Evolutionary conservation across 2,329 filamentous ascomycete genomes (phyloP), one percentile per base, ranked within the genome.

Genomic region (Colletotrichum melonis): DNA sequence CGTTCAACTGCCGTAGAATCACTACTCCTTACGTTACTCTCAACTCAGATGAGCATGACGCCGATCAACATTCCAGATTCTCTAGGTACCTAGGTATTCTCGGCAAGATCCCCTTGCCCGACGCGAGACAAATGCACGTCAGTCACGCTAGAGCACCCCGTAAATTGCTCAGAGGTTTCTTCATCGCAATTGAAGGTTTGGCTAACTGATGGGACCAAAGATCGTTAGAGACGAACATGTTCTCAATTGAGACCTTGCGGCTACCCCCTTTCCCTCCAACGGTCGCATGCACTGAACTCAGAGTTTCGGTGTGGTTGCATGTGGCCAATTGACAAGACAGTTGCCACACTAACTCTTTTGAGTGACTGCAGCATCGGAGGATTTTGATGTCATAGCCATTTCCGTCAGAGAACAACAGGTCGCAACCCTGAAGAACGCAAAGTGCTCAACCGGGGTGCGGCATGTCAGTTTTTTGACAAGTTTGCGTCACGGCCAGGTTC

Each of bases 341-440:
- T n/a, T n/a, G 22, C 22, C 12, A 42, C 9, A n/a, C 42, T 49
- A 49, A 49, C 42, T 49, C 42, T 59, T 38, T 46, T 38, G 56
- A 52, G 12, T 11, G 11, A n/a, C 5, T 49, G 26, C n/a, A 46
- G 46, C 28, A 32, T 35, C 46, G 57, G 66, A 59, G 38, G 64
- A 26, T 42, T 68, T 38, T 57, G 22, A 69, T 64, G 67, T 58
- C 59, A 69, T 49, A n/a, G 52, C 9, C n/a, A 26, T n/a, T 38
- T 65, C 19, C 60, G 60, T 58, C 60, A 38, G 60, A 30, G 55
- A 38, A 24, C 28, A 28, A 28, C 67, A 65, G 30, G 62, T 52
- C 38, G 42, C 62, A 59, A 70, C 67, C 62, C 62, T 66, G 67
- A 28, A 38, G 19, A 49, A 8, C 42, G 19, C 42, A 49, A 49